Evolutionary conservation across 129 eudicot genomes (phyloP), one percentile per base, ranked within the genome.

Genomic region (Tagetes patula): DNA sequence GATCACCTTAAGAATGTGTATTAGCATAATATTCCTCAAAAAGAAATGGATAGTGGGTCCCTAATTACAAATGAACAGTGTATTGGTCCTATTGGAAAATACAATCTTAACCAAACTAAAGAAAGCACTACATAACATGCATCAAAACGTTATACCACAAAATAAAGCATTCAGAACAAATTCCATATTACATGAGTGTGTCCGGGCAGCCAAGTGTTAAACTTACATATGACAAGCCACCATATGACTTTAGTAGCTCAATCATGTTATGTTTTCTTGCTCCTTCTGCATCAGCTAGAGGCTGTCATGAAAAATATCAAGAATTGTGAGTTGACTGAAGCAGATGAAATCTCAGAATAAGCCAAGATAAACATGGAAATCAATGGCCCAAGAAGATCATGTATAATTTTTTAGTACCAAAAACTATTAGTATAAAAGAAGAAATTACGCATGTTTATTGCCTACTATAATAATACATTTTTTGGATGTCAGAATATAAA

Each of bases 201-300:
- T 12, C 45, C 34, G 43, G 42, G 7, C 27, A 60, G 64, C 5
- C 39, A 10, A n/a, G 63, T 27, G 71, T 47, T 64, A 67, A 58
- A 82, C 98, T 93, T 90, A 93, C 98, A 83, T 74, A 89, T 40
- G 96, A 89, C 10, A 84, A 84, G 63, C 98, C 98, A 49, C 98
- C 98, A 60, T 79, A 80, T 5, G 96, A 80, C 86, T 84, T 93
- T 62, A 93, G 81, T 56, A 93, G 75, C 87, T 89, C 96, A 69
- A 89, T 87, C 95, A 89, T 87, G 75, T 77, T 75, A 81, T 78
- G 78, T 66, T 87, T 87, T 78, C 85, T 87, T 69, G 98, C 96
- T 77, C 98, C 98, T 78, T 93, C 98, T 3, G 98, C 98, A 83
- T 93, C 98, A 67, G 98, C 98, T 79, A 93, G 85, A 87, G 98